Evolutionary conservation across 2,329 filamentous ascomycete genomes (phyloP).

Genomic region (Ophiostoma ips): DNA sequence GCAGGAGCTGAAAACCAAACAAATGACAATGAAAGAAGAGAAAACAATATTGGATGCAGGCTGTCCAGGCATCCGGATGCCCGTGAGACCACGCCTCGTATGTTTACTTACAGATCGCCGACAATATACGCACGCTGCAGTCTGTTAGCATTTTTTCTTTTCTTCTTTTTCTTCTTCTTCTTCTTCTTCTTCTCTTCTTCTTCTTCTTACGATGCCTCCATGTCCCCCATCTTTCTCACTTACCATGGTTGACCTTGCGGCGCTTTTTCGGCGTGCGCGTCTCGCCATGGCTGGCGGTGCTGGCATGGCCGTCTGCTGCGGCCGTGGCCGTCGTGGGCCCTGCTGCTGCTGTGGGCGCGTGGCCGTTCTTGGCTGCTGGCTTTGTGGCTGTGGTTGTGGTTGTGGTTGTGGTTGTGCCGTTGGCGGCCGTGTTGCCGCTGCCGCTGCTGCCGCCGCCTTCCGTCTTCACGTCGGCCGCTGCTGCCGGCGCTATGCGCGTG

Average conservation of each 20-base stretch:
- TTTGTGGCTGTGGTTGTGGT: not conserved
- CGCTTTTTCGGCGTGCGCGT: slow-evolving; percentile 61
- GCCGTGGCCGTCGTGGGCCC: not conserved
- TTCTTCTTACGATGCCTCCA: too few species aligned
- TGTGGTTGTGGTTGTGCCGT: not conserved
- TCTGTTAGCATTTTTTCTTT: too few species aligned
- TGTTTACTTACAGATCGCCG: slow-evolving; percentile 68
- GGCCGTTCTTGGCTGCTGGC: slow-evolving; percentile 1
- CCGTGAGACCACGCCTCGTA: not conserved
- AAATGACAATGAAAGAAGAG: not conserved
- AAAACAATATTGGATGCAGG: too few species aligned
- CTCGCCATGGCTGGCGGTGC: slow-evolving; percentile 16
- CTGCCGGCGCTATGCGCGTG: slow-evolving; percentile 10
- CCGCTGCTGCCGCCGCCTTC: not conserved
- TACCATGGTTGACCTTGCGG: slow-evolving; percentile 83
- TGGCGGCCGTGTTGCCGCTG: not conserved
- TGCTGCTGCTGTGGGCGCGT: not conserved
- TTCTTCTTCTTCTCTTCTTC: not conserved
- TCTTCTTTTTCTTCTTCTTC: too few species aligned
- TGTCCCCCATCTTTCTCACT: slow-evolving; percentile 19
- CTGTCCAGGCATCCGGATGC: too few species aligned
- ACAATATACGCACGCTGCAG: slow-evolving; percentile 74
- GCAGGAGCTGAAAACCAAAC: not conserved
- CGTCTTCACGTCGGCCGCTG: not conserved
- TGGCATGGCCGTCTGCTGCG: slow-evolving; percentile 13